Conservation (phyloP, 805 yeast species). For the Metschnikowia baotianmanensis region DNA sequence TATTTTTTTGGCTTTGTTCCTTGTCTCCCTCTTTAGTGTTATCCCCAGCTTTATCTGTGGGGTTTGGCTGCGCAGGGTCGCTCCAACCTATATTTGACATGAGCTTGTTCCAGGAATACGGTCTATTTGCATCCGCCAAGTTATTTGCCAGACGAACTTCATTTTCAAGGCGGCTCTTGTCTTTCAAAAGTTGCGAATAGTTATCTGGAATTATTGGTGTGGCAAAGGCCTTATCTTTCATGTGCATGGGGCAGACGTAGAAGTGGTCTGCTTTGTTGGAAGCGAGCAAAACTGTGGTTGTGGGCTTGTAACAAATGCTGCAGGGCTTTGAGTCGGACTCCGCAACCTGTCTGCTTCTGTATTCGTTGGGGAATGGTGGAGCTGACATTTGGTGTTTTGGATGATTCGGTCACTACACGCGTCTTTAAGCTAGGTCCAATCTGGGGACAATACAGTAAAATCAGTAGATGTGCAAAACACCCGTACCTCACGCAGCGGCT, state of each 20-base stretch:
- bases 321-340: constrained; percentile 45
- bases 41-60: constrained; percentile 23
- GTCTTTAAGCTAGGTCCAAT: neutral
- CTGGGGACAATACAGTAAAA: neutral
- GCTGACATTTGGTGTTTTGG: constrained; percentile 7
- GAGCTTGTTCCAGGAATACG: constrained; percentile 35
- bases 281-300: constrained; percentile 45
- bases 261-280: constrained; percentile 50
- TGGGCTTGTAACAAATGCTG: constrained; percentile 48
- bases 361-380: constrained; percentile 34
- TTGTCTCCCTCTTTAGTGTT: constrained; percentile 22
- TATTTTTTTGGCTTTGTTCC: constrained; percentile 16
- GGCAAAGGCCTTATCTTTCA: constrained; percentile 49
- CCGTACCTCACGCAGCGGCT: too few species aligned
- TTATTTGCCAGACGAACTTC: constrained; percentile 22
- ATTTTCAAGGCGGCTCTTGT: constrained; percentile 21
- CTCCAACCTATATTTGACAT: constrained; percentile 20
- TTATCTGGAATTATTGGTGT: constrained; percentile 34
- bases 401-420: neutral
- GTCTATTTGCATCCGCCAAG: constrained; percentile 28
- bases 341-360: constrained; percentile 43
- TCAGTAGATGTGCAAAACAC: neutral
- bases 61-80: constrained; percentile 14
- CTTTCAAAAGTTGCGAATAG: constrained; percentile 26
- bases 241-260: constrained; percentile 48